phyloP scores from a whole-genome alignment of 129 eudicot genomes.

The Pseudognaphalium luteoalbum region DNA sequence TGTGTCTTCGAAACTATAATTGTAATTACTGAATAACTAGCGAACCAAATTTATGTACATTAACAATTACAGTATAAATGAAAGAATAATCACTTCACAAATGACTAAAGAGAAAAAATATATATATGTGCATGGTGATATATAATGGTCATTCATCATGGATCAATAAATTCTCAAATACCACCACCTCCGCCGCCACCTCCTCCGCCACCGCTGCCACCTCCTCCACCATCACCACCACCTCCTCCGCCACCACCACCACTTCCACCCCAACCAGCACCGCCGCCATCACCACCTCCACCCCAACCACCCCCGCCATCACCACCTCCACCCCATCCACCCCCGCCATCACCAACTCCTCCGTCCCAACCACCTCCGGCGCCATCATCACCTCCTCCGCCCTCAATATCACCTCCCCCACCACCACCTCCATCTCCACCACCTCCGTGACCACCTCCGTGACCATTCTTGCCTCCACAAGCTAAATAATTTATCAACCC shows the following conservation, averaged over 20 bases:
- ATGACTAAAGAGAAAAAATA: too few species aligned
- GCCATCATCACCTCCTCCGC: not conserved
- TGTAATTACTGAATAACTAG: too few species aligned
- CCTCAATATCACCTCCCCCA: not conserved
- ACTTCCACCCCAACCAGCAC: not conserved
- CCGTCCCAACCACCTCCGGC: not conserved
- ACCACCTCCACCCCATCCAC: not conserved
- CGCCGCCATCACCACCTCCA: not conserved
- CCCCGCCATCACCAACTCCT: constrained; percentile 8
- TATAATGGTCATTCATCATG: too few species aligned
- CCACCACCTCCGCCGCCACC: constrained; percentile 10
- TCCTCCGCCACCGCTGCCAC: not conserved
- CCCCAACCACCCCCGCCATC: constrained; percentile 5
- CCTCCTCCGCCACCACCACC: not conserved
- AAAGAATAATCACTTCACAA: too few species aligned
- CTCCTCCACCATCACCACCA: not conserved
- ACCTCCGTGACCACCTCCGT: not conserved
- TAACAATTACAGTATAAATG: too few species aligned
- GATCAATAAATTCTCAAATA: not conserved
- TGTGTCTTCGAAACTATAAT: too few species aligned
- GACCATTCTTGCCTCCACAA: not conserved
- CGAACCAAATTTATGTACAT: too few species aligned
- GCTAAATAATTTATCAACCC: not conserved
- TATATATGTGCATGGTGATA: too few species aligned
- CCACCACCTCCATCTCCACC: not conserved